Evolutionary conservation across 768 basidiomycete species (phyloP).

Genomic region (Boletales sp.): DNA sequence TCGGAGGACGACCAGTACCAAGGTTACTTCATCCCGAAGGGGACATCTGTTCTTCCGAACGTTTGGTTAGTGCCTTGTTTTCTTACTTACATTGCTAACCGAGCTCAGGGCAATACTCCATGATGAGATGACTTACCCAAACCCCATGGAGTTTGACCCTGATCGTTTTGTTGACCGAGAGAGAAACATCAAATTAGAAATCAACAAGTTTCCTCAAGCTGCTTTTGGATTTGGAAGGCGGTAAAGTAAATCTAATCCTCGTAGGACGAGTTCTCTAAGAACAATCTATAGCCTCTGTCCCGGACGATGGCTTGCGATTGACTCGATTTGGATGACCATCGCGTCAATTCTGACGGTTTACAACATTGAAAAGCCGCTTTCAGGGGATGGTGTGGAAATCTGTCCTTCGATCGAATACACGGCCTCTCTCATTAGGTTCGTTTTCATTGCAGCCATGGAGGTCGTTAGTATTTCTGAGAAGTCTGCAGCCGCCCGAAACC

Average conservation of each 20-base stretch:
- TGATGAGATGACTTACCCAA: slow-evolving; percentile 35
- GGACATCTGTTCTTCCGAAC: slow-evolving; percentile 43
- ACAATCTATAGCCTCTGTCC: slow-evolving; percentile 37
- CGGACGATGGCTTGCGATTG: slow-evolving; percentile 41
- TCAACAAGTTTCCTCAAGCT: slow-evolving; percentile 34
- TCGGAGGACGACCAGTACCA: slow-evolving; percentile 43
- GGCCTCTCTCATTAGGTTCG: slow-evolving; percentile 34
- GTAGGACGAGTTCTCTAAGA: background rate
- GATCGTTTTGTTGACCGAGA: slow-evolving; percentile 31
- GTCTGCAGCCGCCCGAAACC: slow-evolving; percentile 38
- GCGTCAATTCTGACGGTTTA: slow-evolving; percentile 40
- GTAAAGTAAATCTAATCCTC: slow-evolving; percentile 17
- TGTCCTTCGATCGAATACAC: slow-evolving; percentile 34
- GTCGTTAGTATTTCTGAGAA: background rate
- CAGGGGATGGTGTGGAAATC: slow-evolving; percentile 32
- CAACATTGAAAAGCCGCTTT: slow-evolving; percentile 34
- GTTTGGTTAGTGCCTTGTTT: slow-evolving; percentile 35
- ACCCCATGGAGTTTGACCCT: slow-evolving; percentile 39
- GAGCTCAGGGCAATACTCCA: slow-evolving; percentile 40
- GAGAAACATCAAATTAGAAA: slow-evolving; percentile 25
- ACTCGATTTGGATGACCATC: slow-evolving; percentile 41
- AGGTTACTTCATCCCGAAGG: slow-evolving; percentile 44
- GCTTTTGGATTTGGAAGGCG: slow-evolving; percentile 42
- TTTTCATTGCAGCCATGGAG: background rate
- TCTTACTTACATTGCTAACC: slow-evolving; percentile 11